These are phyloP conservation scores for Thozetella sp. DNA, from an alignment of 495 filamentous ascomycete genomes.

Conservation along the genomic window DNA sequence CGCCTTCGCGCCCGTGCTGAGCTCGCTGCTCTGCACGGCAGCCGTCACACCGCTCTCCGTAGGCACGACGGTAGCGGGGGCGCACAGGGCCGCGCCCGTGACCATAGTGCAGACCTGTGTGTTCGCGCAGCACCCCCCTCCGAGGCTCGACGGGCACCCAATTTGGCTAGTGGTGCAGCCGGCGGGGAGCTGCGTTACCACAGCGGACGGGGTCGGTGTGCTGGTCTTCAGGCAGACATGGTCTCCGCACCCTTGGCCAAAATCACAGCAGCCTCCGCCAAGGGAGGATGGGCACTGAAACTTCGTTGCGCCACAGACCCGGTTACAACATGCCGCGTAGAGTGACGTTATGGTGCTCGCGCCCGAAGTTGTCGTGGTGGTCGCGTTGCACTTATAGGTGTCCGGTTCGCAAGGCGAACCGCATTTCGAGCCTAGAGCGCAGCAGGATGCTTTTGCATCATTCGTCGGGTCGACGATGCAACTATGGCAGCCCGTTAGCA, in stretches of 20 bases:
- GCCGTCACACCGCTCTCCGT: slow-evolving; percentile 20
- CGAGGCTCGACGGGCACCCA: slow-evolving; percentile 64
- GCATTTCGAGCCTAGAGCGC: slow-evolving; percentile 34
- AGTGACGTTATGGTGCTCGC: slow-evolving; percentile 14
- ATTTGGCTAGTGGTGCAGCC: slow-evolving; percentile 76
- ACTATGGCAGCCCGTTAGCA: slow-evolving; percentile 11
- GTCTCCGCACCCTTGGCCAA: slow-evolving; percentile 30
- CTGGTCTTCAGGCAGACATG: slow-evolving; percentile 24
- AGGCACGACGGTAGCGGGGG: slow-evolving; percentile 43
- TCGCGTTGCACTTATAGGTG: slow-evolving; percentile 17
- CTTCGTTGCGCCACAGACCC: slow-evolving; percentile 27
- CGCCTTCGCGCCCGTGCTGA: slow-evolving; percentile 39
- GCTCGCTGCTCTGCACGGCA: slow-evolving; percentile 5
- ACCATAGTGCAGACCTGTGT: slow-evolving; percentile 69
- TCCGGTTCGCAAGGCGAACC: slow-evolving; percentile 24
- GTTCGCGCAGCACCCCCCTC: slow-evolving; percentile 74
- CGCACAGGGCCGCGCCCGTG: slow-evolving; percentile 48
- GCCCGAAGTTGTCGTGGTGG: slow-evolving; percentile 16
- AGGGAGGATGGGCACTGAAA: slow-evolving; percentile 39
- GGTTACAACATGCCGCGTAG: slow-evolving; percentile 35
- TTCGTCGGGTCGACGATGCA: slow-evolving; percentile 24
- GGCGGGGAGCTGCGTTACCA: slow-evolving; percentile 29
- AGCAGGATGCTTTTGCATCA: slow-evolving; percentile 28
- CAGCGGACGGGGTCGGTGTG: slow-evolving; percentile 14
- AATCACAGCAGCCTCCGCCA: slow-evolving; percentile 46